These are phyloP conservation scores for Xylaria scruposa DNA, from an alignment of 495 filamentous ascomycete genomes.

Conservation along the genomic window DNA sequence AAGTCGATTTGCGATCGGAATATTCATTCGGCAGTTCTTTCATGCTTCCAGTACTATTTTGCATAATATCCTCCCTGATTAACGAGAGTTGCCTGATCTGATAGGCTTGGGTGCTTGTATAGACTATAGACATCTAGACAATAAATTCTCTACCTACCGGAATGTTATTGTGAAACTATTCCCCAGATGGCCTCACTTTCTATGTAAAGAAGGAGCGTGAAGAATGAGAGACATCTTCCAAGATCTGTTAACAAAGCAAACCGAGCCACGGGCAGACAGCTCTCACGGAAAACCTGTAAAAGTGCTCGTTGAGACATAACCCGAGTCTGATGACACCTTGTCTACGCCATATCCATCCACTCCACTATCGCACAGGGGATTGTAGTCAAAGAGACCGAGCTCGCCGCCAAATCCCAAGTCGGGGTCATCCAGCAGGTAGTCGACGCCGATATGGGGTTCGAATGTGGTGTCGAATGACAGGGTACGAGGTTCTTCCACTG, in stretches of 20 bases:
- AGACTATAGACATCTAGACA: neutral
- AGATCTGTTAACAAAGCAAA: neutral
- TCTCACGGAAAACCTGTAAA: constrained; percentile 22
- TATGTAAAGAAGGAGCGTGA: neutral
- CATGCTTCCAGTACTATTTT: neutral
- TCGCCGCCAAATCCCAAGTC: constrained; percentile 16
- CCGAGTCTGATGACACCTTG: constrained; percentile 33
- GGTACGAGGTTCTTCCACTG: constrained; percentile 12
- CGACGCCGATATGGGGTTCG: constrained; percentile 30
- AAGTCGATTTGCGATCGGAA: neutral
- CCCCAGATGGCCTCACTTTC: neutral
- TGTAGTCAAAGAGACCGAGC: constrained; percentile 27
- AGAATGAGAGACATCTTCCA: neutral
- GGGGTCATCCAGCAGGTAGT: constrained; percentile 25
- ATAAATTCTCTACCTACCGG: neutral
- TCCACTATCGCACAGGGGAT: constrained; percentile 15
- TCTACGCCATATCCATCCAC: constrained; percentile 27
- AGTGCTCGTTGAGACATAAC: constrained; percentile 35
- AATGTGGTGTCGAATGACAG: constrained; percentile 18
- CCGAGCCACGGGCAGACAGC: neutral
- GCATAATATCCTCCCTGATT: neutral
- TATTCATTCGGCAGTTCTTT: neutral
- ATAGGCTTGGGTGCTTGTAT: neutral
- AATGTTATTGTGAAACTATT: neutral
- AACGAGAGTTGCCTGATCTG: neutral